These are phyloP conservation scores for Prunus campanulata DNA, from an alignment of 306 rosid species.

Conservation along the genomic window DNA sequence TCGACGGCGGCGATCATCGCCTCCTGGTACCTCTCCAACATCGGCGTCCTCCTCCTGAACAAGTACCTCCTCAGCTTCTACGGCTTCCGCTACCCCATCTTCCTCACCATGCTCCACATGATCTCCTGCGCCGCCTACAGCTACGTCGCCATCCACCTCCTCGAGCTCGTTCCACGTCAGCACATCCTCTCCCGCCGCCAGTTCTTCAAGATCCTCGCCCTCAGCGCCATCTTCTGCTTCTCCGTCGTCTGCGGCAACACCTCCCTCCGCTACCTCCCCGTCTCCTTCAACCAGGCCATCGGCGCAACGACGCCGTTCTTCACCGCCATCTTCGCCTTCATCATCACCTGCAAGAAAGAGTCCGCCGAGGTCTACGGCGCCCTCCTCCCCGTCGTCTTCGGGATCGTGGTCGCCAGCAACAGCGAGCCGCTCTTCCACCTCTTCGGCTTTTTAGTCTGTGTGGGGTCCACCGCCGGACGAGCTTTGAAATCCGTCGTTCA, in stretches of 20 bases:
- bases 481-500: constrained; percentile 89
- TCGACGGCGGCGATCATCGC: constrained; percentile 54
- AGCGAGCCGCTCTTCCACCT: constrained; percentile 82
- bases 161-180: constrained; percentile 72
- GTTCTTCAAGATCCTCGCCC: constrained; percentile 78
- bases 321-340: constrained; percentile 74
- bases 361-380: constrained; percentile 71
- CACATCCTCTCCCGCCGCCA: constrained; percentile 69
- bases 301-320: constrained; percentile 95
- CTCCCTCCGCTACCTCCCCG: constrained; percentile 77
- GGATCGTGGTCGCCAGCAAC: constrained; percentile 73
- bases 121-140: constrained; percentile 73
- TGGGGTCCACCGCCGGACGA: constrained; percentile 88
- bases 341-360: constrained; percentile 76
- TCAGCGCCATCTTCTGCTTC: constrained; percentile 75
- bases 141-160: constrained; percentile 55
- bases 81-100: constrained; percentile 82
- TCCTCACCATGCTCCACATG: constrained; percentile 97
- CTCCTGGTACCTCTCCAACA: constrained; percentile 88
- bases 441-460: constrained; percentile 73
- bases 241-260: constrained; percentile 95
- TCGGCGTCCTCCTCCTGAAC: constrained; percentile 88
- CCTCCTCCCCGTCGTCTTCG: constrained; percentile 74
- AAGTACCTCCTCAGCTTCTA: constrained; percentile 86
- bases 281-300: constrained; percentile 88